Percentiles rank a stretch among this genome's conserved stretches.
These are phyloP conservation scores for Salicornia ramosissima DNA, from an alignment of 148 eudicot species.

Conservation along the genomic window DNA sequence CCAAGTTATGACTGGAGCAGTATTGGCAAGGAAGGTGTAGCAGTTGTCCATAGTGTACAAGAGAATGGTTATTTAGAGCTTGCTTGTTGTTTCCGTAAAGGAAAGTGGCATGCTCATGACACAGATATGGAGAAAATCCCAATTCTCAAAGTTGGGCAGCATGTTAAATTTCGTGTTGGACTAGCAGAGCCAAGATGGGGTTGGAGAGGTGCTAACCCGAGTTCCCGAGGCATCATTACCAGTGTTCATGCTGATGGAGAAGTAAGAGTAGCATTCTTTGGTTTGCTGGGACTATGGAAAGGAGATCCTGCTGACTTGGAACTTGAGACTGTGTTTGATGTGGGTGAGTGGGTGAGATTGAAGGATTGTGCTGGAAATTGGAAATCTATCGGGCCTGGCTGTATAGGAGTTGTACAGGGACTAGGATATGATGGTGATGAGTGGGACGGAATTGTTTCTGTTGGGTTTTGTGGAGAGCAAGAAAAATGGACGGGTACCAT, in stretches of 20 bases:
- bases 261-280: constrained; percentile 71
- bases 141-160: constrained; percentile 75
- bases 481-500: constrained; percentile 76
- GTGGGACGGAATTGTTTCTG: constrained; percentile 66
- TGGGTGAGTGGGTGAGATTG: constrained; percentile 89
- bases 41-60: constrained; percentile 88
- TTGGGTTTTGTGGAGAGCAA: constrained; percentile 93
- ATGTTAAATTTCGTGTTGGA: constrained; percentile 68
- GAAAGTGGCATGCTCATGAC: constrained; percentile 66
- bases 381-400: constrained; percentile 79
- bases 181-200: constrained; percentile 93
- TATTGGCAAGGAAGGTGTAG: constrained; percentile 81
- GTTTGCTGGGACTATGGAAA: constrained; percentile 73
- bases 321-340: constrained; percentile 70
- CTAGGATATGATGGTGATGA: constrained; percentile 56
- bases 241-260: constrained; percentile 88
- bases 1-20: constrained; percentile 95
- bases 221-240: constrained; percentile 73
- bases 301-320: constrained; percentile 93
- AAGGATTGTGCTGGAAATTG: constrained; percentile 42
- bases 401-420: constrained; percentile 90
- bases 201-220: constrained; percentile 75
- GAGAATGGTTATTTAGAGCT: constrained; percentile 86
- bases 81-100: constrained; percentile 91
- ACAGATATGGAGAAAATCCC: constrained; percentile 80